Base-by-base conservation (phyloP, 2,329 filamentous ascomycete genomes). In the Colletotrichum sp. region DNA sequence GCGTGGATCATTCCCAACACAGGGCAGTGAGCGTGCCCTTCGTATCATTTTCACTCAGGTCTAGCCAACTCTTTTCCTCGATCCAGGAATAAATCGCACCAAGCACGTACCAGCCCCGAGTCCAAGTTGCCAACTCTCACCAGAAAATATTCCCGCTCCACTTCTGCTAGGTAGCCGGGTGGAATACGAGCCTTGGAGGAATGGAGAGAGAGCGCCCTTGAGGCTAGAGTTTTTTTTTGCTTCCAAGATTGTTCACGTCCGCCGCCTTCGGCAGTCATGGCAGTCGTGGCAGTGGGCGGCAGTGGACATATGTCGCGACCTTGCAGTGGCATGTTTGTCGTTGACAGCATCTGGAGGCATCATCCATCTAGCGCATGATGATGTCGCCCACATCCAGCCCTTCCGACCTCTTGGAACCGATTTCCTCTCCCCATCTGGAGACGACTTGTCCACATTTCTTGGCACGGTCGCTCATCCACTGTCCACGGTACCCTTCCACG, bases 1-100 rank as follows among this genome's bases (percentile, higher is more conserved):
- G 73, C 70, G 70, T 73, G 64, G 73, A 75, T 75, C 73, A 65
- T 32, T 22, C 22, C 59, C 57, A 60, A 62, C 30, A 32, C 59
- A 30, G 13, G 52, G 16, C 44, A 39, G 44, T 52, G 44, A 52
- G 44, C 44, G 44, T 52, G 34, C 34, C 48, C 57, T 68, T 68
- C 16, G 57, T 48, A 8, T 48, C 68, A 30, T 36, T 60, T 36
- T n/a, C 22, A 24, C 24, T 18, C 57, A 75, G 72, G 72, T 75
- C 72, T 75, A 32, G 72, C 72, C 72, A 59, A 57, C 32, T 44
- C 44, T 52, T 22, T 52, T 52, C 44, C 44, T 52, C 34, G 57
- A 75, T 73, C 73, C 64, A 75, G 69, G 64, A 75, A 75, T 75
- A 75, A 68, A 52, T 22, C 44, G 44, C 73, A 59, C 28, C 36